phyloP scores from a whole-genome alignment of 768 basidiomycete species.

The Xerocomellus amylosporus region DNA sequence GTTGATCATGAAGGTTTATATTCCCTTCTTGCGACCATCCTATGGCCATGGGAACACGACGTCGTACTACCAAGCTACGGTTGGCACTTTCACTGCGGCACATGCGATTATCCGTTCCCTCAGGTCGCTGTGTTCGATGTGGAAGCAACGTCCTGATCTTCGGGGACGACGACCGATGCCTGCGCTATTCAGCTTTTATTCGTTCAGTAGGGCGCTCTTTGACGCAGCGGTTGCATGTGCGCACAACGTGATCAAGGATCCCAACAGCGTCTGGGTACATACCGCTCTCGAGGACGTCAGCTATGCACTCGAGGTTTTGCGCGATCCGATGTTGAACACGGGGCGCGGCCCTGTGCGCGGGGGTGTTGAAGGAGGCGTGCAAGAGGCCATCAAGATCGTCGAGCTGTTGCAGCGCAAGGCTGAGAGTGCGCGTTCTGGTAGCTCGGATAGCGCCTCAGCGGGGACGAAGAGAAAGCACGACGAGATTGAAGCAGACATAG shows the following conservation, averaged over 20 bases:
- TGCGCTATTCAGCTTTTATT: conserved; percentile 54
- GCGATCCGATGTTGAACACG: conserved; percentile 33
- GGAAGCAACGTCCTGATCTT: conserved; percentile 36
- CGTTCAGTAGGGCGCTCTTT: conserved; percentile 59
- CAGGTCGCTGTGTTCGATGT: conserved; percentile 40
- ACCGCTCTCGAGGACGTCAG: conserved; percentile 47
- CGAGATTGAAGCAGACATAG: conserved; percentile 37
- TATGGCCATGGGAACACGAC: conserved; percentile 22
- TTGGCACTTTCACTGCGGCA: conserved; percentile 62
- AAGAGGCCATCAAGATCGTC: conserved; percentile 40
- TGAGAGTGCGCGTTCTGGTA: conserved; percentile 29
- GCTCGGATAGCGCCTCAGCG: conserved; percentile 12
- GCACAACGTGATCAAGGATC: conserved; percentile 56
- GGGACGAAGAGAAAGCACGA: conserved; percentile 46
- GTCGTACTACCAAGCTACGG: conserved; percentile 50
- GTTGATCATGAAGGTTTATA: conserved; percentile 59
- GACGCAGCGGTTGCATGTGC: conserved; percentile 67
- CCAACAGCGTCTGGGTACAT: conserved; percentile 43
- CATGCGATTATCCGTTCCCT: conserved; percentile 59
- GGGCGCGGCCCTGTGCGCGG: conserved; percentile 33
- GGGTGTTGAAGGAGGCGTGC: conserved; percentile 32
- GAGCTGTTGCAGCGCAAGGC: conserved; percentile 41
- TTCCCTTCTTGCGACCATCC: conserved; percentile 58
- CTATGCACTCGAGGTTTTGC: conserved; percentile 45
- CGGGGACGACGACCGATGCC: conserved; percentile 36